A percentile compares a stretch with the other conserved stretches of the same genome.
Evolutionary conservation across 2,329 filamentous ascomycete genomes (phyloP).

Genomic region (Fragosphaeria purpurea): DNA sequence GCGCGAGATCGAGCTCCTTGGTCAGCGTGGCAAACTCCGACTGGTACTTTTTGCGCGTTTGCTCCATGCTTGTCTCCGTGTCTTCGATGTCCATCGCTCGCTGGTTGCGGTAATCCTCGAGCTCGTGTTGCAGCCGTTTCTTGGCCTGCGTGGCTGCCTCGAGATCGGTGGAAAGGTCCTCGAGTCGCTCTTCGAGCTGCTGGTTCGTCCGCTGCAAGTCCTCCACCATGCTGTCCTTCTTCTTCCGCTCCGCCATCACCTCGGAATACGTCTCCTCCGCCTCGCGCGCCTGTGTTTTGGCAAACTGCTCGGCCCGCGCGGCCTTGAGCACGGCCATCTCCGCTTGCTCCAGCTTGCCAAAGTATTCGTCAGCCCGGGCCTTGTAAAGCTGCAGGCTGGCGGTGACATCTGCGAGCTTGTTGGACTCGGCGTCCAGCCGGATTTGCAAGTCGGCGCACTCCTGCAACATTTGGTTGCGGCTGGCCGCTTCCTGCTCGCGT

Average conservation of each 20-base stretch:
- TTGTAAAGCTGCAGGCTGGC: constrained; percentile 85
- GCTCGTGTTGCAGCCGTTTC: constrained; percentile 89
- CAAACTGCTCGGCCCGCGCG: constrained; percentile 84
- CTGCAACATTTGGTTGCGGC: constrained; percentile 76
- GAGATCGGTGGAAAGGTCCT: constrained; percentile 84
- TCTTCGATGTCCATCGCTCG: constrained; percentile 94
- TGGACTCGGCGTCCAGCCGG: constrained; percentile 78
- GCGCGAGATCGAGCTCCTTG: constrained; percentile 85
- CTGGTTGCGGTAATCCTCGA: constrained; percentile 94
- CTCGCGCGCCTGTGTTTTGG: constrained; percentile 79
- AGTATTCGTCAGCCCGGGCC: constrained; percentile 87
- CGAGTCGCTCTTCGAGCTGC: constrained; percentile 78
- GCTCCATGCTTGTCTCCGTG: constrained; percentile 91
- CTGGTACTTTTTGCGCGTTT: constrained; percentile 96
- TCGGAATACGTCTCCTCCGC: constrained; percentile 83
- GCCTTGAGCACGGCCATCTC: constrained; percentile 94
- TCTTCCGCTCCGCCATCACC: constrained; percentile 84
- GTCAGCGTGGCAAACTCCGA: constrained; percentile 80
- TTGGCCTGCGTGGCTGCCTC: constrained; percentile 79
- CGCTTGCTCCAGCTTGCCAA: constrained; percentile 91
- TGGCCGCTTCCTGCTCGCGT: constrained; percentile 79
- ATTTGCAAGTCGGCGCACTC: constrained; percentile 94
- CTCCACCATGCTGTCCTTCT: constrained; percentile 78
- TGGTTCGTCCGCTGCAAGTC: constrained; percentile 86
- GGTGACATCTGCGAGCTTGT: constrained; percentile 71